Evolutionary conservation across 305 asterid species (phyloP).

Genomic region (Fraxinus dipetala): DNA sequence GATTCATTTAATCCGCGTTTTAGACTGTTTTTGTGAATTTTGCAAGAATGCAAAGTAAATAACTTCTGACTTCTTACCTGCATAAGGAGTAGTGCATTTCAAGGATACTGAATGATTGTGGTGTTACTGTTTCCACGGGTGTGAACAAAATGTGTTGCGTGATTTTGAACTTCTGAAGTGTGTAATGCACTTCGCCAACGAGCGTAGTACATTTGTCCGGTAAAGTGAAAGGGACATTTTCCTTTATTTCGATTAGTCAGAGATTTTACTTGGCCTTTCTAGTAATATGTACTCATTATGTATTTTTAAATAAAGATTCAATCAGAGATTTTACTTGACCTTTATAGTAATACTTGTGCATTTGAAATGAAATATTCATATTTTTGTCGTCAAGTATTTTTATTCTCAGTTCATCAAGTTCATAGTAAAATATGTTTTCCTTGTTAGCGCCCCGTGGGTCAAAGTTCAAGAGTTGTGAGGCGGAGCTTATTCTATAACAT

Average conservation of each 20-base stretch:
- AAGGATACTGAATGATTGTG: conserved; percentile 5
- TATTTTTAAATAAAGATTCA: neutral
- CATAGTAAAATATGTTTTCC: conserved; percentile 44
- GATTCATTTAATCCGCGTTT: neutral
- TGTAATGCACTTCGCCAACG: neutral
- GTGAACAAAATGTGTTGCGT: conserved; percentile 10
- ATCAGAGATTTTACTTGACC: neutral
- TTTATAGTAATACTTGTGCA: conserved; percentile 9
- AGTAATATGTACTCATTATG: neutral
- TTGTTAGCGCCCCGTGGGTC: conserved; percentile 60
- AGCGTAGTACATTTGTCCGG: neutral
- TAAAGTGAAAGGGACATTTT: conserved; percentile 13
- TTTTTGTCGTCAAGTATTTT: conserved; percentile 8
- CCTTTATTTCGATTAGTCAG: neutral
- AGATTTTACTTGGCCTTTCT: neutral
- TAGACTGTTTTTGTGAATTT: neutral
- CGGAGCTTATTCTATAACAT: conserved; percentile 24
- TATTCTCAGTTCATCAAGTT: conserved; percentile 32
- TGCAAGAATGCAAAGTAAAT: neutral
- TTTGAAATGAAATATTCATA: neutral
- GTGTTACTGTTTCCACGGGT: neutral
- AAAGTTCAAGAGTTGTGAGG: conserved; percentile 29
- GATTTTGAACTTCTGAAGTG: conserved; percentile 7
- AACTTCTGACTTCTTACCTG: conserved; percentile 1
- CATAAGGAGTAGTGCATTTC: conserved; percentile 10